Base-by-base conservation (phyloP, 495 filamentous ascomycete genomes). In the Penicillium crystallinum region DNA sequence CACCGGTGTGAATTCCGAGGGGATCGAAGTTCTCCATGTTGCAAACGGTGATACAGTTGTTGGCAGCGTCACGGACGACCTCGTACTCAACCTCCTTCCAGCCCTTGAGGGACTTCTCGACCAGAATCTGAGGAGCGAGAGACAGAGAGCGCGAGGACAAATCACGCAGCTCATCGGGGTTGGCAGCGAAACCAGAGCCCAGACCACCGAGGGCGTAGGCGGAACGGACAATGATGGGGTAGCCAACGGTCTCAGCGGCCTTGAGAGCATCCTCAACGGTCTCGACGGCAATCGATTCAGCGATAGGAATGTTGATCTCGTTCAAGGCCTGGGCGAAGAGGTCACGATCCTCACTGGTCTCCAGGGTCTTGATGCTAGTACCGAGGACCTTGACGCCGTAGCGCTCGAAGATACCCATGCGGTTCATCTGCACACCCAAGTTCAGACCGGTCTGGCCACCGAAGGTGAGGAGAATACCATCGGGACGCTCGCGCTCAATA, bases 11-110 rank as follows among this genome's bases (percentile, higher is more conserved):
- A 47, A 95, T 92, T 64, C 92, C 92, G 30, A 97, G 79, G 33
- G 92, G 92, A 65, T 97, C 92, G 65, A 97, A 97, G 74, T 97
- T 97, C 76, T 97, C 92, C 92, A 97, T 97, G 76, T 97, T 97
- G 78, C 92, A 97, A 39, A 97, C 92, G 15, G 92, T 97, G 59
- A 97, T 97, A 70, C 93, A 97, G 76, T 97, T 97, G 78, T 97
- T 93, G 59, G 83, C 80, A 39, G 86, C 87, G 70, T 97, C 92
- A 51, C 92, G 84, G 33, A 97, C 92, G 30, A 97, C 92, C 69
- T 97, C 92, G 65, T 97, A 97, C 68, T 97, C 92, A 48, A 96
- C 87, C 71, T 97, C 92, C 73, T 97, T 97, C 92, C 92, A 98
- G 61, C 92, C 92, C 75, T 97, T 97, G 43, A 98, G 83, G n/a